phyloP scores from a whole-genome alignment of 2,329 filamentous ascomycete genomes.

The Exutisphaerella laricina region DNA sequence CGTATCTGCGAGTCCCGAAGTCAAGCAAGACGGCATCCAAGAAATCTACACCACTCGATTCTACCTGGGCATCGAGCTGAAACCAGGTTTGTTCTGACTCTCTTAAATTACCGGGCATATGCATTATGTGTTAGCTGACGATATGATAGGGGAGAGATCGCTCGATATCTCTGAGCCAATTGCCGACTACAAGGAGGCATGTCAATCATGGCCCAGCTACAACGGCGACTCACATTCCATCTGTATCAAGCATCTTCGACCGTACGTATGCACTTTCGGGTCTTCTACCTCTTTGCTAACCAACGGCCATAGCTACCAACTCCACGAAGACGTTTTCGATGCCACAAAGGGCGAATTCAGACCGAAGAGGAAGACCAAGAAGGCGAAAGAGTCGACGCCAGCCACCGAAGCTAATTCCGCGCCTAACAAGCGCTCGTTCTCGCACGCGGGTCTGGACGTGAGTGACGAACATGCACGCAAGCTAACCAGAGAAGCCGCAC shows the following conservation, averaged over 20 bases:
- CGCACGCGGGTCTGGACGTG: conserved; percentile 44
- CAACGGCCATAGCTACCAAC: conserved; percentile 59
- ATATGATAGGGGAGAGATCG: conserved; percentile 54
- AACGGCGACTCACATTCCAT: conserved; percentile 70
- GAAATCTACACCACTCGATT: conserved; percentile 83
- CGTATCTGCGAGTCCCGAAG: conserved; percentile 25
- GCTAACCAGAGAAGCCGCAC: conserved; percentile 3
- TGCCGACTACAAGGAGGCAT: conserved; percentile 77
- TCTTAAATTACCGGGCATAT: background rate
- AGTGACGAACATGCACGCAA: conserved; percentile 25
- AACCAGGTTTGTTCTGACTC: conserved; percentile 26
- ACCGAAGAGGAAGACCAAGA: conserved; percentile 40
- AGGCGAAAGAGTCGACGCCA: conserved; percentile 27
- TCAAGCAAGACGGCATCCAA: conserved; percentile 38
- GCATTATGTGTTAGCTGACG: conserved; percentile 10
- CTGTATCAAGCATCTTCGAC: conserved; percentile 76
- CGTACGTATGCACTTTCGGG: conserved; percentile 51
- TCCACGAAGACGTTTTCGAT: conserved; percentile 91
- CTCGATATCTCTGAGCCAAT: conserved; percentile 78
- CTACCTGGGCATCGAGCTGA: conserved; percentile 83
- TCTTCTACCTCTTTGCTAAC: conserved; percentile 13
- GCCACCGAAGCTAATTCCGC: conserved; percentile 14
- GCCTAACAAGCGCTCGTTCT: conserved; percentile 41
- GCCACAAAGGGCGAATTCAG: conserved; percentile 63
- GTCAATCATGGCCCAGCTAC: conserved; percentile 69